A percentile compares a stretch with the other conserved stretches of the same genome.
Evolutionary conservation across 2,329 filamentous ascomycete genomes (phyloP).

Genomic region (Colletotrichum sojae): DNA sequence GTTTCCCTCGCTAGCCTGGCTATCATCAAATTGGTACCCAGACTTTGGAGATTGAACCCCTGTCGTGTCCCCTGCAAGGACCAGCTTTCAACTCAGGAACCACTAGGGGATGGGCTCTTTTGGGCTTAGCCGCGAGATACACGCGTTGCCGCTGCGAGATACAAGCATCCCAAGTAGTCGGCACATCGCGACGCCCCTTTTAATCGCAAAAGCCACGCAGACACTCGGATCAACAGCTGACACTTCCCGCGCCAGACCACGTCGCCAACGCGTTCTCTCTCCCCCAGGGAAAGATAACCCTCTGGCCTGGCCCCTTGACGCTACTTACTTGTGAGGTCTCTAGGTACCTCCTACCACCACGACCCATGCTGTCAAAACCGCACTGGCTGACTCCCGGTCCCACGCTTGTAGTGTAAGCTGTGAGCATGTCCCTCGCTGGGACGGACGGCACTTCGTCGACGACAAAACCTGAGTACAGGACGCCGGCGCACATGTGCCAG

Average conservation of each 20-base stretch:
- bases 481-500: constrained; percentile 21
- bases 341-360: constrained; percentile 8
- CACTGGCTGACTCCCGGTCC: constrained; percentile 17
- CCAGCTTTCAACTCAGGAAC: constrained; percentile 27
- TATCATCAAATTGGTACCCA: constrained; percentile 37
- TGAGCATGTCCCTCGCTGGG: constrained; percentile 14
- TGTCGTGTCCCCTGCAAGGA: constrained; percentile 30
- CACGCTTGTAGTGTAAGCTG: constrained; percentile 23
- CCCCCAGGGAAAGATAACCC: constrained; percentile 5
- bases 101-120: constrained; percentile 18
- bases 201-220: constrained; percentile 24
- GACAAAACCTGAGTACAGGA: not conserved
- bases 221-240: constrained; percentile 13
- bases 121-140: not conserved
- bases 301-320: constrained; percentile 23
- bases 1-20: constrained; percentile 32
- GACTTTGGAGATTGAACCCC: constrained; percentile 32
- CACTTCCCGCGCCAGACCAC: not conserved
- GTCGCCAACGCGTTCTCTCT: constrained; percentile 17
- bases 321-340: constrained; percentile 21
- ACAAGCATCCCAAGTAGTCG: constrained; percentile 33
- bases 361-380: constrained; percentile 33
- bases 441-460: constrained; percentile 29
- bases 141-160: constrained; percentile 3
- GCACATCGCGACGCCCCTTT: constrained; percentile 20